phyloP scores from a whole-genome alignment of 129 eudicot species.

The Pittosporum tobira region DNA sequence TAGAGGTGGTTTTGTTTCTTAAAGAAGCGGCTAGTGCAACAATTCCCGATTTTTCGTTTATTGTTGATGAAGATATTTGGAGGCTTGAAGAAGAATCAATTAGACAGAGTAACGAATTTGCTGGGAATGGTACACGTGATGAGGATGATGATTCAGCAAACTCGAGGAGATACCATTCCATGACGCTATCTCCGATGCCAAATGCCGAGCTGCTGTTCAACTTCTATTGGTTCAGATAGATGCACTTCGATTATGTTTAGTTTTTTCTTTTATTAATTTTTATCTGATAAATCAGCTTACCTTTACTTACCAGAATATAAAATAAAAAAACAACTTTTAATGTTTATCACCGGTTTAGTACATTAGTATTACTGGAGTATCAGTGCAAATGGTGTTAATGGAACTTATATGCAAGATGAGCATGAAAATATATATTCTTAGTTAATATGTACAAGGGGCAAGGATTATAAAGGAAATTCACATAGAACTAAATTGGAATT shows the following conservation, averaged over 20 bases:
- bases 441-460: not conserved
- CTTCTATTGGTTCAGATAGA: constrained; percentile 82
- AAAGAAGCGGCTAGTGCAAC: constrained; percentile 73
- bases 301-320: no score
- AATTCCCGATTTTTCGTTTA: constrained; percentile 67
- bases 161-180: constrained; percentile 38
- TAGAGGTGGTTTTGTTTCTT: constrained; percentile 69
- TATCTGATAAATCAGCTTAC: no score
- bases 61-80: constrained; percentile 31
- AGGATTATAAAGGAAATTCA: not conserved
- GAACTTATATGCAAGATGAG: not conserved
- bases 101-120: constrained; percentile 30
- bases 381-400: not conserved
- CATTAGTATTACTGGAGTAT: not conserved
- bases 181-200: constrained; percentile 67
- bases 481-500: no score
- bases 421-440: not conserved
- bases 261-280: no score
- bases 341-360: not conserved
- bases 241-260: not conserved
- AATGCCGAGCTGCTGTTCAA: constrained; percentile 86
- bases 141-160: constrained; percentile 45
- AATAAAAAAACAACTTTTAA: no score
- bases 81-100: constrained; percentile 36
- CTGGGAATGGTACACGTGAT: constrained; percentile 33